Percentiles rank a stretch among this genome's conserved stretches.
Conservation (phyloP, 441 rosid species). For the Mallotus japonicus region DNA sequence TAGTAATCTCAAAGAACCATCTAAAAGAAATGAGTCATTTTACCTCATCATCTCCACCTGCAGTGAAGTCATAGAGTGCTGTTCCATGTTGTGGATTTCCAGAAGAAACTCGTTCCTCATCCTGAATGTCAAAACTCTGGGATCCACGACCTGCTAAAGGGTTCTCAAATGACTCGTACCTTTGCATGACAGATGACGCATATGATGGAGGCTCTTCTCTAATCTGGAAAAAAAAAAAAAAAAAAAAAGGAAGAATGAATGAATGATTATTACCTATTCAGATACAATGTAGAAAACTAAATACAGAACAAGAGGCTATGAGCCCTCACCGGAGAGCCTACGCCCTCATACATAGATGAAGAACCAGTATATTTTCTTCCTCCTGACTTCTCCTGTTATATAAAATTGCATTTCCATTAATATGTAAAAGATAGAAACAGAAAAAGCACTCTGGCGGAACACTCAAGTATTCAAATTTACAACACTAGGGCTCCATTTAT, state of each 20-base stretch:
- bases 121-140: constrained; percentile 63
- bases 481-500: not conserved
- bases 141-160: constrained; percentile 63
- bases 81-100: constrained; percentile 65
- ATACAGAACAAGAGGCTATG: constrained; percentile 5
- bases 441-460: too few relatives aligned
- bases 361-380: constrained; percentile 50
- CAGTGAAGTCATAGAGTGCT: constrained; percentile 95
- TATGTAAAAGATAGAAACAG: not conserved
- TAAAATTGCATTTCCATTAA: constrained; percentile 18
- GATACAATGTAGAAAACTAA: constrained; percentile 4
- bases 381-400: constrained; percentile 56
- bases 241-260: not conserved
- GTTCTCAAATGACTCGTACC: constrained; percentile 73
- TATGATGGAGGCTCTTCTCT: constrained; percentile 97
- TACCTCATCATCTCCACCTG: constrained; percentile 99
- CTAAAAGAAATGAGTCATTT: constrained; percentile 8
- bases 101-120: constrained; percentile 59
- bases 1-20: constrained; percentile 9
- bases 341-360: constrained; percentile 61
- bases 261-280: constrained; percentile 24
- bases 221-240: constrained; percentile 38
- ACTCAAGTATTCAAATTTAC: not conserved
- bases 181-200: constrained; percentile 56
- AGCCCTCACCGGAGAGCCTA: constrained; percentile 64